Percentiles rank a stretch among this genome's conserved stretches.
phyloP scores from a whole-genome alignment of 345 rosid genomes.

The Camelina laxa region DNA sequence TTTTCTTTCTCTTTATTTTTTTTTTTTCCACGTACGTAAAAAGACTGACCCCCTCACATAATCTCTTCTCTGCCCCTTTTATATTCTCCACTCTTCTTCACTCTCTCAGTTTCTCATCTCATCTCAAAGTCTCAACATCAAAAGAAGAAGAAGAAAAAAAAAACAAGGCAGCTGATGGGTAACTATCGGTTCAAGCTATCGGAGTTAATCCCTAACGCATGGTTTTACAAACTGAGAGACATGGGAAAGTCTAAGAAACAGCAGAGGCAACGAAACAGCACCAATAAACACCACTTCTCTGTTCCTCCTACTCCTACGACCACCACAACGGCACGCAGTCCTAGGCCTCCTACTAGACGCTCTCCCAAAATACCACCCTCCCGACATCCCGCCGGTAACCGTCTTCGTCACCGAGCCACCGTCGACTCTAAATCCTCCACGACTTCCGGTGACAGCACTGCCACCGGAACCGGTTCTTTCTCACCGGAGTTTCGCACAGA shows the following conservation, averaged over 20 bases:
- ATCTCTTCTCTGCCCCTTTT: neutral
- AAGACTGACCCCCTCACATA: constrained; percentile 4
- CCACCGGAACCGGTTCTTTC: constrained; percentile 42
- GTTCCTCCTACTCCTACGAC: constrained; percentile 27
- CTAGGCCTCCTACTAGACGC: constrained; percentile 56
- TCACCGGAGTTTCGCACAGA: constrained; percentile 72
- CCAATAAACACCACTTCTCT: constrained; percentile 25
- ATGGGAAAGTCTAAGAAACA: constrained; percentile 46
- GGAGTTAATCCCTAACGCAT: constrained; percentile 82
- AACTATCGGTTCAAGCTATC: constrained; percentile 75
- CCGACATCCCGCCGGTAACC: neutral
- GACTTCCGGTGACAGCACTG: constrained; percentile 37
- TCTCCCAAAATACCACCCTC: constrained; percentile 52
- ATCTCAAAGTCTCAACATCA: no score
- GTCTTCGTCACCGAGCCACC: constrained; percentile 31
- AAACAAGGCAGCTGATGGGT: constrained; percentile 49
- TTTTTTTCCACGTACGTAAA: constrained; percentile 4
- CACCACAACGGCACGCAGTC: constrained; percentile 36
- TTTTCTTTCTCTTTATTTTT: neutral
- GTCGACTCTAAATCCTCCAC: constrained; percentile 25
- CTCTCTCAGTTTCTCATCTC: neutral
- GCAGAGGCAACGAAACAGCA: neutral
- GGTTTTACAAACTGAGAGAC: constrained; percentile 82
- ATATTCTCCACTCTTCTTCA: neutral
- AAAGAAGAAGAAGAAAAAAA: neutral